Evolutionary conservation across 805 yeast genomes (phyloP).

Genomic region (Wickerhamomyces silvicola): DNA sequence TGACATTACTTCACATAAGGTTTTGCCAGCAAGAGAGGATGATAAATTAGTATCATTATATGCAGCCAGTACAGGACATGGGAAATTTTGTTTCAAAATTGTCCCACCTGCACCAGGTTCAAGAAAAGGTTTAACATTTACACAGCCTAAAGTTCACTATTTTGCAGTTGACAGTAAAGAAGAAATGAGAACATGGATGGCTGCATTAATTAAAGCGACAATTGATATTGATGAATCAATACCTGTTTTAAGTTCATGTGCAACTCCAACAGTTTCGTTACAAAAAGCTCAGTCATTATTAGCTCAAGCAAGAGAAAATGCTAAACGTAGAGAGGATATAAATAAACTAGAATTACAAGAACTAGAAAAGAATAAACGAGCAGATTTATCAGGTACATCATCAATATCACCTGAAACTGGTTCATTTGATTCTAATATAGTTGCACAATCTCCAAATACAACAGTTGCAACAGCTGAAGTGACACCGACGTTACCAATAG

Average conservation of each 20-base stretch:
- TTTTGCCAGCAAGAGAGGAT: slow-evolving; percentile 74
- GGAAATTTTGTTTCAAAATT: slow-evolving; percentile 86
- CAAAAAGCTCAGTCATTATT: slow-evolving; percentile 81
- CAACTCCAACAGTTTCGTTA: slow-evolving; percentile 90
- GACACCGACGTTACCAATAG: slow-evolving; percentile 15
- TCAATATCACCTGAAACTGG: slow-evolving; percentile 24
- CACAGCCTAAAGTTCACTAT: slow-evolving; percentile 92
- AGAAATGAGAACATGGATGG: slow-evolving; percentile 94
- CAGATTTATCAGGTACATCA: slow-evolving; percentile 24
- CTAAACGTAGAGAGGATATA: slow-evolving; percentile 45
- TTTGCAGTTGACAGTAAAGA: slow-evolving; percentile 91
- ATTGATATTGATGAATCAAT: slow-evolving; percentile 91
- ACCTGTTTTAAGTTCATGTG: slow-evolving; percentile 88
- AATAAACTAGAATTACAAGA: slow-evolving; percentile 23
- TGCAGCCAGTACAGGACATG: slow-evolving; percentile 91
- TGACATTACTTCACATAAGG: slow-evolving; percentile 93
- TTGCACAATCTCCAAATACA: slow-evolving; percentile 25
- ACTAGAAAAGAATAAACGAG: slow-evolving; percentile 20
- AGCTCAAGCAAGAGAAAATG: slow-evolving; percentile 75
- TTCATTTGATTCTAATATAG: slow-evolving; percentile 21
- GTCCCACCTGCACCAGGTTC: slow-evolving; percentile 98
- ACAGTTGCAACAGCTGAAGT: slow-evolving; percentile 36
- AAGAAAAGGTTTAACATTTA: slow-evolving; percentile 88
- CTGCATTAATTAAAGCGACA: slow-evolving; percentile 90
- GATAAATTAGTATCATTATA: slow-evolving; percentile 81